phyloP scores from a whole-genome alignment of 768 basidiomycete species.

The Polyporus arcularius region DNA sequence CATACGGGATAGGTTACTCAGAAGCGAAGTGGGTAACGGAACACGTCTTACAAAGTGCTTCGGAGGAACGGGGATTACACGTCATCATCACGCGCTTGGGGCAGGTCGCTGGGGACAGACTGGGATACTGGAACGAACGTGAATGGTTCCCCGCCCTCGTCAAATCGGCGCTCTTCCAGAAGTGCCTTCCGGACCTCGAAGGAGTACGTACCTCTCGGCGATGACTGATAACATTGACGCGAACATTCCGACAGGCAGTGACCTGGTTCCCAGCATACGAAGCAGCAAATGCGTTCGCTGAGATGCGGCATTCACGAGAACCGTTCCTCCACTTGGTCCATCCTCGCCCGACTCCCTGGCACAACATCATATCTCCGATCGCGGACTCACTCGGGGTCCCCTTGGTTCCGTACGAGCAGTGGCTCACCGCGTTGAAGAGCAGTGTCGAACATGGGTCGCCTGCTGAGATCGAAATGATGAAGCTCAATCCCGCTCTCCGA shows the following conservation, averaged over 20 bases:
- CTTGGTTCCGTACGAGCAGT: conserved; percentile 28
- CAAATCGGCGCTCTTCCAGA: conserved; percentile 23
- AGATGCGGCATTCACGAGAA: conserved; percentile 22
- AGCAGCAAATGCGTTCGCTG: conserved; percentile 26
- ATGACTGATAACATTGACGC: background rate
- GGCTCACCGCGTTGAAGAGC: conserved; percentile 21
- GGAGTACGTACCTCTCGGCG: conserved; percentile 13
- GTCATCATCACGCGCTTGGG: conserved; percentile 36
- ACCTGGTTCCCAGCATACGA: conserved; percentile 29
- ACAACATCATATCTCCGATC: conserved; percentile 12
- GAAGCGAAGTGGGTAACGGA: conserved; percentile 37
- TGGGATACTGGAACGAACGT: conserved; percentile 35
- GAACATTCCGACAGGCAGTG: conserved; percentile 14
- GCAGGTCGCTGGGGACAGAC: conserved; percentile 30
- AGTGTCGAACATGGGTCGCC: conserved; percentile 4
- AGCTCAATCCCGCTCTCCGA: conserved; percentile 30
- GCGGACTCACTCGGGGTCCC: conserved; percentile 22
- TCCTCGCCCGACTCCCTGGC: conserved; percentile 39
- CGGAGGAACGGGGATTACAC: conserved; percentile 20
- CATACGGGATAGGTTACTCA: conserved; percentile 29
- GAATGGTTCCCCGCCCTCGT: conserved; percentile 37
- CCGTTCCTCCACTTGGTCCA: conserved; percentile 41
- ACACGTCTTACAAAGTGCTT: conserved; percentile 29
- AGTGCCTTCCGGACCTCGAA: conserved; percentile 27
- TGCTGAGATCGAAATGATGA: conserved; percentile 13